Evolutionary conservation across 495 filamentous ascomycete genomes (phyloP).

Genomic region (Aspergillus baeticus): DNA sequence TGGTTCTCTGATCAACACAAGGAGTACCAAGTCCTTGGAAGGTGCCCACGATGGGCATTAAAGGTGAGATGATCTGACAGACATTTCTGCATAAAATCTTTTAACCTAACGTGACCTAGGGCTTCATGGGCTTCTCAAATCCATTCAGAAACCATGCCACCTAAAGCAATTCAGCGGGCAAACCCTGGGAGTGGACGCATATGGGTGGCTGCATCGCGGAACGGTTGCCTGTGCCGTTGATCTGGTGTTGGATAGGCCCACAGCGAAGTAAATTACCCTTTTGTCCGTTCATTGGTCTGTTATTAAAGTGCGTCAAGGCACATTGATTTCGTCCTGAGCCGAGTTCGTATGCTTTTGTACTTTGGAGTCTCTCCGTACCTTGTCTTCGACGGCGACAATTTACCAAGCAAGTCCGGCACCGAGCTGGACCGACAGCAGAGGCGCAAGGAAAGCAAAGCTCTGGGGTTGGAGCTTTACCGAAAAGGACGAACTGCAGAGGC

Average conservation of each 20-base stretch:
- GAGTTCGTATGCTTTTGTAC: constrained; percentile 88
- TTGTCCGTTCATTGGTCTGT: neutral
- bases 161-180: constrained; percentile 85
- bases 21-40: constrained; percentile 32
- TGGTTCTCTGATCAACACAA: constrained; percentile 23
- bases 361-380: constrained; percentile 91
- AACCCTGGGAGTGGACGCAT: constrained; percentile 90
- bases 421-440: constrained; percentile 68
- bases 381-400: constrained; percentile 93
- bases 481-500: constrained; percentile 80
- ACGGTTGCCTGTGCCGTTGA: constrained; percentile 89
- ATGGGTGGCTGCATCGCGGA: constrained; percentile 97
- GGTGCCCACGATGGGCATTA: constrained; percentile 64
- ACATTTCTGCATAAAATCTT: neutral
- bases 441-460: constrained; percentile 69
- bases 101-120: constrained; percentile 51
- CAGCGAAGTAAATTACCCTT: constrained; percentile 67
- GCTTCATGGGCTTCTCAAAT: constrained; percentile 88
- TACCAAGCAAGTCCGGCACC: constrained; percentile 94
- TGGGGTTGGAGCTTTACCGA: constrained; percentile 75
- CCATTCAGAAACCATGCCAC: constrained; percentile 85
- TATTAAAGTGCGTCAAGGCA: constrained; percentile 53
- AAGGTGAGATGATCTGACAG: constrained; percentile 45
- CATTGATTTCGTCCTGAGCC: constrained; percentile 87
- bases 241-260: constrained; percentile 82